phyloP scores from a whole-genome alignment of 2,329 filamentous ascomycete genomes.

The Pseudogymnoascus sp. region DNA sequence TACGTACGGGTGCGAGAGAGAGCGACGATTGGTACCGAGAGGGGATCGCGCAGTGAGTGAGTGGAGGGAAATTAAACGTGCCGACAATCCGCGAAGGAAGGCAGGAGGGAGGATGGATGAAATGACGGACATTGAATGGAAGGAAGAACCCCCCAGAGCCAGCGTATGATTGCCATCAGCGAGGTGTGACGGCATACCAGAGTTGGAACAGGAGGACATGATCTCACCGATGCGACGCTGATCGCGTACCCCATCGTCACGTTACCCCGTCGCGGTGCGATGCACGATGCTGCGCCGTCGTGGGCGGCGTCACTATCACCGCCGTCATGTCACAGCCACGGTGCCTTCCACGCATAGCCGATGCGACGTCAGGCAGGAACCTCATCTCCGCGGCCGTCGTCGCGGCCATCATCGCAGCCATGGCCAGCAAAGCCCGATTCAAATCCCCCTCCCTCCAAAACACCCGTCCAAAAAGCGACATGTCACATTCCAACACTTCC shows the following conservation, averaged over 20 bases:
- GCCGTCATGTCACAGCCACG: neutral
- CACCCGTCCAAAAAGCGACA: neutral
- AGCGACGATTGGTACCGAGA: neutral
- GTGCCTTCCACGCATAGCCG: neutral
- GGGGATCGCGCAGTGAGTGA: neutral
- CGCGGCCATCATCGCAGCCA: neutral
- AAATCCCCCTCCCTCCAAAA: neutral
- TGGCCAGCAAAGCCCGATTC: neutral
- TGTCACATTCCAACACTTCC: neutral
- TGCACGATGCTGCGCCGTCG: neutral
- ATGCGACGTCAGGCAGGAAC: neutral
- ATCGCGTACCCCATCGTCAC: neutral
- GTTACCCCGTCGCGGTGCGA: neutral
- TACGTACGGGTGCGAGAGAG: neutral
- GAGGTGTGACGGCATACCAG: neutral
- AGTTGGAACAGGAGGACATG: neutral
- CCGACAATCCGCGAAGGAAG: neutral
- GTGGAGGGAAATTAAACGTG: neutral
- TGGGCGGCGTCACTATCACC: neutral
- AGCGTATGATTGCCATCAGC: neutral
- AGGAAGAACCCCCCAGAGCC: neutral
- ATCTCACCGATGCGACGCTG: neutral
- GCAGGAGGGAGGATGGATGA: neutral
- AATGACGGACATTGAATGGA: neutral
- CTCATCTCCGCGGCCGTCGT: neutral